A percentile compares a stretch with the other conserved stretches of the same genome.
Conservation (phyloP, 2,329 filamentous ascomycete genomes). For the Fusarium nisikadoi region DNA sequence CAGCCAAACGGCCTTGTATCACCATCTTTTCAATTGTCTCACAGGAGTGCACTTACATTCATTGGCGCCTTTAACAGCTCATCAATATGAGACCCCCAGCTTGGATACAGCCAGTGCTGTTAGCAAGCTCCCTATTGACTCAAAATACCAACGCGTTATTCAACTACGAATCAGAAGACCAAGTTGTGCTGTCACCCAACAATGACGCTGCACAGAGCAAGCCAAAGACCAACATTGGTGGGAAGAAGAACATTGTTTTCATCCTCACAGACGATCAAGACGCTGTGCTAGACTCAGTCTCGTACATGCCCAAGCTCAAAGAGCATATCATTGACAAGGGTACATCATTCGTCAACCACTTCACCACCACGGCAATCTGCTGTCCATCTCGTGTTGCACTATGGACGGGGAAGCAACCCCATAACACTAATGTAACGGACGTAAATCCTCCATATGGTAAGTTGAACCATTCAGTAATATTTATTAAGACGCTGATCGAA, state of each 20-base stretch:
- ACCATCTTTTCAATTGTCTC: not conserved
- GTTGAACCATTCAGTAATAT: not conserved
- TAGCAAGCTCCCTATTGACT: not conserved
- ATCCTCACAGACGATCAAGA: slow-evolving; percentile 77
- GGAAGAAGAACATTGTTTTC: slow-evolving; percentile 68
- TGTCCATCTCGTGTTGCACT: slow-evolving; percentile 74
- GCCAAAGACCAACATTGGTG: not conserved
- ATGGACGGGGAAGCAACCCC: slow-evolving; percentile 73
- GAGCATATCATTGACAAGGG: slow-evolving; percentile 68
- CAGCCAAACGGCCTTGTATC: not conserved
- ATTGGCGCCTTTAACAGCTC: not conserved
- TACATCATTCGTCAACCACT: slow-evolving; percentile 70
- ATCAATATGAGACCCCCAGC: slow-evolving; percentile 17
- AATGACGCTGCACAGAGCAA: not conserved
- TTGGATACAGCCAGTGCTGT: slow-evolving; percentile 4
- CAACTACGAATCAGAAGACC: not conserved
- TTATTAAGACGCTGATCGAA: not conserved
- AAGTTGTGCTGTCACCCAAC: not conserved
- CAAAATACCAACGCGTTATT: not conserved
- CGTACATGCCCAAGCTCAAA: slow-evolving; percentile 68
- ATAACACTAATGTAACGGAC: slow-evolving; percentile 75
- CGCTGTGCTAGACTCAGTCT: slow-evolving; percentile 67
- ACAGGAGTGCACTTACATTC: not conserved
- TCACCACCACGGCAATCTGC: slow-evolving; percentile 73
- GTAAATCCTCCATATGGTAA: not conserved